Evolutionary conservation across 768 basidiomycete species (phyloP).

Genomic region (Amyloporia xantha): DNA sequence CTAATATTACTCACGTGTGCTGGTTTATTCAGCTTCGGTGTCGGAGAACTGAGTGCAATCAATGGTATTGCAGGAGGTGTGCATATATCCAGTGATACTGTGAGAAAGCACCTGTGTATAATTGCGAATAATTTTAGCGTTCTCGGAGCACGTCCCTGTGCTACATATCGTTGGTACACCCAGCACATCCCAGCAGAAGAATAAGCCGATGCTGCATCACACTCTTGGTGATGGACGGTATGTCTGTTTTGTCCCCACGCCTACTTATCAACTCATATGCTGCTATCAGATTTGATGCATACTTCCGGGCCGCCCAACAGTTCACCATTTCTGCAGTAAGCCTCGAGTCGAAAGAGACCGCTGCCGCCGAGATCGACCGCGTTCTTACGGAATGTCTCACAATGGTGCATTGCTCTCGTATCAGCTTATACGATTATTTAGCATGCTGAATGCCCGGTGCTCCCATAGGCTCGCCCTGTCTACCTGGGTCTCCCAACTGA

Average conservation of each 20-base stretch:
- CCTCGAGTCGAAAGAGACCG: conserved; percentile 45
- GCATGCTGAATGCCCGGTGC: neutral
- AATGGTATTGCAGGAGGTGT: conserved; percentile 76
- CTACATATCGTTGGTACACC: conserved; percentile 86
- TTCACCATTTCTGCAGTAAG: conserved; percentile 66
- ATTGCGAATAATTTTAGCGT: conserved; percentile 35
- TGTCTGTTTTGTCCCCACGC: neutral
- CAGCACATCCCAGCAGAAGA: conserved; percentile 63
- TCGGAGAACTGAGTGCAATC: conserved; percentile 87
- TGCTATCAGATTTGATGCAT: conserved; percentile 69
- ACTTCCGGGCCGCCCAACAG: conserved; percentile 65
- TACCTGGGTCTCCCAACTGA: conserved; percentile 87
- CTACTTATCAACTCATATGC: neutral
- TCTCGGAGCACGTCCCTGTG: conserved; percentile 86
- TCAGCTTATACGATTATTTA: neutral
- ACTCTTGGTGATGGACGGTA: conserved; percentile 81
- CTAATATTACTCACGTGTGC: neutral
- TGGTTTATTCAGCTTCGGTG: conserved; percentile 79
- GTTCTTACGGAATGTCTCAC: conserved; percentile 65
- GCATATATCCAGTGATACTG: too few species aligned
- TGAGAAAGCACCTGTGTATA: neutral
- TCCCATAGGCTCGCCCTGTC: conserved; percentile 70
- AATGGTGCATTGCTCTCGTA: conserved; percentile 32
- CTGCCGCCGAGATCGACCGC: conserved; percentile 71
- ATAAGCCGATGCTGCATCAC: conserved; percentile 75